These are phyloP conservation scores for Salix viminalis DNA, from an alignment of 345 rosid genomes.

Conservation along the genomic window DNA sequence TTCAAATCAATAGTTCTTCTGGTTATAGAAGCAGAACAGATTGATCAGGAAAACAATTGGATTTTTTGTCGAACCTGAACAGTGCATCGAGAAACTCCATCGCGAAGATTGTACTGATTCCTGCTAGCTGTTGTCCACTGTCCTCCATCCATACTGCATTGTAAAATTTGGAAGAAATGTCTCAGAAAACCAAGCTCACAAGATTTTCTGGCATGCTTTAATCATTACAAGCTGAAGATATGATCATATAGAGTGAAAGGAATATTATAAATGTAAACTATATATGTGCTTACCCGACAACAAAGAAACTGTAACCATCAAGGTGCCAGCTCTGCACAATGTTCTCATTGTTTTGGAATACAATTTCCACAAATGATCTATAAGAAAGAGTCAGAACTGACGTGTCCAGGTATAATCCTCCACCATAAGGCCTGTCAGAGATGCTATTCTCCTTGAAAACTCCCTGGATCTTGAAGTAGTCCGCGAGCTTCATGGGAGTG, in stretches of 20 bases:
- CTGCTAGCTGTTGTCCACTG: slow-evolving; percentile 71
- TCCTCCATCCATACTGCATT: slow-evolving; percentile 92
- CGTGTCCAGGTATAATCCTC: slow-evolving; percentile 61
- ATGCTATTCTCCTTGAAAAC: slow-evolving; percentile 77
- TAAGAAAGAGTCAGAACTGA: slow-evolving; percentile 71
- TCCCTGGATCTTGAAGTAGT: slow-evolving; percentile 76
- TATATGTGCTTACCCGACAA: slow-evolving; percentile 74
- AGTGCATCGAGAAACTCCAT: slow-evolving; percentile 72
- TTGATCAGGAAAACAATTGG: not conserved
- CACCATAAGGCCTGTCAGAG: slow-evolving; percentile 55
- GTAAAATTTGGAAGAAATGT: not conserved
- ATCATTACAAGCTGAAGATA: not conserved
- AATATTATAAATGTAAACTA: not conserved
- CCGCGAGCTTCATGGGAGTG: slow-evolving; percentile 88
- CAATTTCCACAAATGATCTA: slow-evolving; percentile 71
- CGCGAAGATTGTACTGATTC: slow-evolving; percentile 70
- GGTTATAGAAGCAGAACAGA: not conserved
- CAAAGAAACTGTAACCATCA: slow-evolving; percentile 77
- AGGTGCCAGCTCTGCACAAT: slow-evolving; percentile 87
- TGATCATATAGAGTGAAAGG: not conserved
- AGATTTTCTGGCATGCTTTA: not conserved
- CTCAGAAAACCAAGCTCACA: not conserved
- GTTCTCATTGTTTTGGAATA: slow-evolving; percentile 76
- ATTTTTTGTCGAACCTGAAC: slow-evolving; percentile 47
- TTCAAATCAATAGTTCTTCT: not conserved